These are phyloP conservation scores for Naganishia liquefaciens DNA, from an alignment of 1,284 basidiomycete species.

Conservation along the genomic window DNA sequence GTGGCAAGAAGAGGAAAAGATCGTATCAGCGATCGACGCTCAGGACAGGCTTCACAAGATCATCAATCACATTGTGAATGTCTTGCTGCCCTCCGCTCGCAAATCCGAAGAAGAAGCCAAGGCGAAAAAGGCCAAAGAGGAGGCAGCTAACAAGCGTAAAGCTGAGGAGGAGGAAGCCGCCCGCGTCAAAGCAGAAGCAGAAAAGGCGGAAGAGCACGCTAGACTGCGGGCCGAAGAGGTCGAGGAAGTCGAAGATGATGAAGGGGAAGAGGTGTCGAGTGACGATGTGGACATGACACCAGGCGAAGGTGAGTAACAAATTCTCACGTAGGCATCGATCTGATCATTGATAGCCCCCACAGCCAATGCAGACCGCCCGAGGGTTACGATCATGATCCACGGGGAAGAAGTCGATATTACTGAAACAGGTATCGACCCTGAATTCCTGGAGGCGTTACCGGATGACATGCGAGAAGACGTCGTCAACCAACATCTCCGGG, in stretches of 20 bases:
- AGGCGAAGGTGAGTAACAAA: slow-evolving; percentile 69
- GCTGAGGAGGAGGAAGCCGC: slow-evolving; percentile 43
- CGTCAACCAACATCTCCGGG: slow-evolving; percentile 93
- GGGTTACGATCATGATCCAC: slow-evolving; percentile 83
- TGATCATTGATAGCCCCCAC: slow-evolving; percentile 2
- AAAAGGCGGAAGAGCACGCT: slow-evolving; percentile 36
- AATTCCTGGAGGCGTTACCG: slow-evolving; percentile 94
- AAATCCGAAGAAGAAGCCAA: slow-evolving; percentile 56
- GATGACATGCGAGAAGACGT: slow-evolving; percentile 99
- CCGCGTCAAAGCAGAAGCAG: slow-evolving; percentile 35
- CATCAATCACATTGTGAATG: slow-evolving; percentile 70
- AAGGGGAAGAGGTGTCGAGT: slow-evolving; percentile 57
- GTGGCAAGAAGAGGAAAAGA: slow-evolving; percentile 86
- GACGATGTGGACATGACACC: slow-evolving; percentile 75
- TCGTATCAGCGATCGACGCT: slow-evolving; percentile 72
- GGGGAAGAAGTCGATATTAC: slow-evolving; percentile 97
- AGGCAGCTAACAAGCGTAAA: slow-evolving; percentile 44
- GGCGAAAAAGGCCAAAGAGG: slow-evolving; percentile 49
- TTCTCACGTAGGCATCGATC: neutral
- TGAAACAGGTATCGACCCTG: slow-evolving; percentile 96
- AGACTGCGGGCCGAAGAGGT: neutral
- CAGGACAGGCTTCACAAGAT: slow-evolving; percentile 68
- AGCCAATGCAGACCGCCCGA: slow-evolving; percentile 51
- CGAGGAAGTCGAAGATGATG: slow-evolving; percentile 54
- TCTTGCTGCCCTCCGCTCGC: slow-evolving; percentile 75